Evolutionary conservation across 768 basidiomycete genomes (phyloP), one percentile per base, ranked within the genome.

Genomic region (Coprinopsis cinerea): DNA sequence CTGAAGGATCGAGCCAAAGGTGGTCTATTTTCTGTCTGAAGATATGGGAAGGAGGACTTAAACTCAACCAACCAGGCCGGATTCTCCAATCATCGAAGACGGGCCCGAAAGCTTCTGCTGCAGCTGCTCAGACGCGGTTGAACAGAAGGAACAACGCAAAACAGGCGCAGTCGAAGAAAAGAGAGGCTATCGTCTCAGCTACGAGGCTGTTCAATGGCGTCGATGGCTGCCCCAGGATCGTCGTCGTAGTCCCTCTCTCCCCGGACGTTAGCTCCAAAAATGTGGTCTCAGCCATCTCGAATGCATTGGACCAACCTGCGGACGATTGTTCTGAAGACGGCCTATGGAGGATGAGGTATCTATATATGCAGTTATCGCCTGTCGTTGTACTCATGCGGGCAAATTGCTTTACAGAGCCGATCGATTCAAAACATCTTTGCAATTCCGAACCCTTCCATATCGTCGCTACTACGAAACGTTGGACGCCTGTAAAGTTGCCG

Each of bases 1-100:
- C 59, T 96, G 32, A 92, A 88, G 66, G 88, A 90, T 39, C 77
- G 79, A 36, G 83, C 90, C 26, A 95, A 95, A 74, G 93, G 92
- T 83, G 37, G 28, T 23, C 17, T 13, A n/a, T 46, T 10, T 20
- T 15, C 14, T 28, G 3, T 24, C 24, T 25, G 7, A 23, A 9
- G 36, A 25, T n/a, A 34, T 37, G 15, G 30, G 9, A 7, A 10
- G 10, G 36, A 39, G 18, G 18, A 39, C 36, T 39, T 9, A 39
- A 39, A 9, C 36, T 10, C 7, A 9, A 18, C 17, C 10, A 10
- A 39, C 17, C 56, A 90, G 84, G 85, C 55, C 74, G 82, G 24
- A 69, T 82, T 48, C 75, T 78, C 15, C 65, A 75, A 41, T 78
- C 79, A 1, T 70, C 71, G 40, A 88, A 86, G 68, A 64, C 72